Conservation (phyloP, 495 filamentous ascomycete species). For the Xylaria cubensis region DNA sequence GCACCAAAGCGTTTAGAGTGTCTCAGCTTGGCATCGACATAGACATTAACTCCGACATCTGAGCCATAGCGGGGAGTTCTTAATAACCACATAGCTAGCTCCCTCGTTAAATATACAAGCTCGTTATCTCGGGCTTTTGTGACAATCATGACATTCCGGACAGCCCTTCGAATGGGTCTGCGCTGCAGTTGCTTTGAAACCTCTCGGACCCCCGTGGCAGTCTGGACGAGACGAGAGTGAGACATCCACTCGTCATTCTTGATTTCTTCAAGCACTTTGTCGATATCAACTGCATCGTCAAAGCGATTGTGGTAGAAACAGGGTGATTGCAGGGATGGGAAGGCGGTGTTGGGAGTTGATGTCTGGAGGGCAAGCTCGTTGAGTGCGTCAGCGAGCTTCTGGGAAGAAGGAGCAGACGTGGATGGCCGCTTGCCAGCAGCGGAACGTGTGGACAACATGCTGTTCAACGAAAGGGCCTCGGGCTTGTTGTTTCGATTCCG, state of each 20-base stretch:
- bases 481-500: conserved; percentile 63
- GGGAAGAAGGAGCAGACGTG: conserved; percentile 58
- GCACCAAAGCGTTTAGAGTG: conserved; percentile 86
- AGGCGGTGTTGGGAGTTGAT: conserved; percentile 65
- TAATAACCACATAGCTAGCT: conserved; percentile 85
- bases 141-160: conserved; percentile 92
- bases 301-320: conserved; percentile 98
- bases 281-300: conserved; percentile 93
- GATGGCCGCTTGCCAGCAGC: conserved; percentile 53
- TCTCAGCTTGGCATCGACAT: conserved; percentile 89
- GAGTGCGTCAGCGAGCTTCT: conserved; percentile 70
- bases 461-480: conserved; percentile 60
- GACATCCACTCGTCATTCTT: conserved; percentile 87
- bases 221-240: conserved; percentile 91
- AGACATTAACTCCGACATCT: conserved; percentile 84
- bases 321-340: conserved; percentile 78
- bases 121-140: conserved; percentile 95
- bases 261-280: conserved; percentile 94
- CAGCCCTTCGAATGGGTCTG: conserved; percentile 83
- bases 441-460: conserved; percentile 55
- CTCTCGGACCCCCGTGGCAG: conserved; percentile 91
- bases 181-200: conserved; percentile 93
- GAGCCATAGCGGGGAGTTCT: conserved; percentile 82
- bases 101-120: conserved; percentile 82
- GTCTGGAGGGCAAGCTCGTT: conserved; percentile 62